These are phyloP conservation scores for Cercospora sp. DNA, from an alignment of 2,329 filamentous ascomycete genomes.

Conservation along the genomic window DNA sequence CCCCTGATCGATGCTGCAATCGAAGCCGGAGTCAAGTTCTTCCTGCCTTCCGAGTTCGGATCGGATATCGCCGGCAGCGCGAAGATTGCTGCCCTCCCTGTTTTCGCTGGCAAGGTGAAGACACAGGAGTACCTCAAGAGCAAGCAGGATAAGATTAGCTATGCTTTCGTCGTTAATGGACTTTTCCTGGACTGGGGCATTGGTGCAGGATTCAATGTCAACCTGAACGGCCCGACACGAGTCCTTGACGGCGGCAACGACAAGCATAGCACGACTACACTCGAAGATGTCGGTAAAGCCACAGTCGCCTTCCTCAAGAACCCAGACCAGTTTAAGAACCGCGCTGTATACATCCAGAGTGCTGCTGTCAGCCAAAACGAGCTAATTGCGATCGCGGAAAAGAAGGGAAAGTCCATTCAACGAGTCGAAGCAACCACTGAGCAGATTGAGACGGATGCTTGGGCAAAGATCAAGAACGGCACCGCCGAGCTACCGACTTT, in stretches of 20 bases:
- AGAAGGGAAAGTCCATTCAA: slow-evolving; percentile 34
- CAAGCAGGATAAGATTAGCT: slow-evolving; percentile 36
- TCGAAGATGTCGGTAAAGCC: slow-evolving; percentile 38
- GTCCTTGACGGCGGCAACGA: slow-evolving; percentile 42
- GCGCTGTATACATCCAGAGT: slow-evolving; percentile 42
- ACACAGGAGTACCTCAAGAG: slow-evolving; percentile 40
- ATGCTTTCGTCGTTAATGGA: slow-evolving; percentile 38
- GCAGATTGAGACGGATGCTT: slow-evolving; percentile 36
- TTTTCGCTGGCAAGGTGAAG: slow-evolving; percentile 41
- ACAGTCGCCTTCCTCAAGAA: slow-evolving; percentile 39
- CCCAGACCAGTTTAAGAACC: slow-evolving; percentile 40
- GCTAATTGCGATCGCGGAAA: slow-evolving; percentile 40
- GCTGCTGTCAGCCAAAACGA: slow-evolving; percentile 41
- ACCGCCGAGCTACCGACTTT: slow-evolving; percentile 25
- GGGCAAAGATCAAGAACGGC: slow-evolving; percentile 33
- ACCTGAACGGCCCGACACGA: slow-evolving; percentile 35
- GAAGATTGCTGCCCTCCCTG: slow-evolving; percentile 36
- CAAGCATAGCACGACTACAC: slow-evolving; percentile 36
- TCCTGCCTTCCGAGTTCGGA: slow-evolving; percentile 46
- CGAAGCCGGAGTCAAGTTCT: slow-evolving; percentile 42
- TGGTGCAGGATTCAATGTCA: slow-evolving; percentile 32
- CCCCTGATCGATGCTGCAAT: slow-evolving; percentile 45
- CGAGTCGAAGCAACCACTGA: slow-evolving; percentile 28
- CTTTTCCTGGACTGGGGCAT: slow-evolving; percentile 44
- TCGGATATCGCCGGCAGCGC: slow-evolving; percentile 39